phyloP scores from a whole-genome alignment of 1,139 yeast species.

The Hansenula sp. region DNA sequence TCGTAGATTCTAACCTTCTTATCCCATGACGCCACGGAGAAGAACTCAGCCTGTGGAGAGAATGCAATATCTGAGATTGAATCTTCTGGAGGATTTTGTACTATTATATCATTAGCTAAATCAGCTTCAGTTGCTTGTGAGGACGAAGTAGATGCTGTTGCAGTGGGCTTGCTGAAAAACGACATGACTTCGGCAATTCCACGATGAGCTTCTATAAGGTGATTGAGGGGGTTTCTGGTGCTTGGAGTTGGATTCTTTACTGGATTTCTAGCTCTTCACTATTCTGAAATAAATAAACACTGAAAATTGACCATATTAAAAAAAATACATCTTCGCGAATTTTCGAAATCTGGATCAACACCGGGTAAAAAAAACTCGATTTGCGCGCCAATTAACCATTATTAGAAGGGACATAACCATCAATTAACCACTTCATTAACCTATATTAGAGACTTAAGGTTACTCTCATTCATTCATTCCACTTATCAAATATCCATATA shows the following conservation, averaged over 20 bases:
- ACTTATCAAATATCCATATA: no score
- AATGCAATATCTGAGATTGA: conserved; percentile 83
- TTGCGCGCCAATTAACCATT: no score
- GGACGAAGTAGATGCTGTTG: conserved; percentile 23
- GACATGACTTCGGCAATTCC: conserved; percentile 9
- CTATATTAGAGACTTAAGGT: no score
- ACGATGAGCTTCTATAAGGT: no score
- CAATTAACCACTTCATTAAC: no score
- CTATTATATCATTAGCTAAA: conserved; percentile 67
- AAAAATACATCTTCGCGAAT: no score
- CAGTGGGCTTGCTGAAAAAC: conserved; percentile 15
- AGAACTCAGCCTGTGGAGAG: conserved; percentile 85
- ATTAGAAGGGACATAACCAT: no score
- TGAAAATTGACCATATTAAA: no score
- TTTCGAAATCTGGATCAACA: neutral
- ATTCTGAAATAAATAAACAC: no score
- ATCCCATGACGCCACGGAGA: conserved; percentile 91
- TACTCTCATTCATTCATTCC: neutral
- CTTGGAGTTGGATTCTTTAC: no score
- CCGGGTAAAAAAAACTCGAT: neutral
- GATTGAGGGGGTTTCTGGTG: no score
- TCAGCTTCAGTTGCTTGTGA: conserved; percentile 63
- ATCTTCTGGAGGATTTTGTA: conserved; percentile 87
- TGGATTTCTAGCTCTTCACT: no score
- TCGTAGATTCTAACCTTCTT: conserved; percentile 92